These are phyloP conservation scores for Kurtzmaniella quercitrusa DNA, from an alignment of 1,139 yeast species.

Conservation along the genomic window DNA sequence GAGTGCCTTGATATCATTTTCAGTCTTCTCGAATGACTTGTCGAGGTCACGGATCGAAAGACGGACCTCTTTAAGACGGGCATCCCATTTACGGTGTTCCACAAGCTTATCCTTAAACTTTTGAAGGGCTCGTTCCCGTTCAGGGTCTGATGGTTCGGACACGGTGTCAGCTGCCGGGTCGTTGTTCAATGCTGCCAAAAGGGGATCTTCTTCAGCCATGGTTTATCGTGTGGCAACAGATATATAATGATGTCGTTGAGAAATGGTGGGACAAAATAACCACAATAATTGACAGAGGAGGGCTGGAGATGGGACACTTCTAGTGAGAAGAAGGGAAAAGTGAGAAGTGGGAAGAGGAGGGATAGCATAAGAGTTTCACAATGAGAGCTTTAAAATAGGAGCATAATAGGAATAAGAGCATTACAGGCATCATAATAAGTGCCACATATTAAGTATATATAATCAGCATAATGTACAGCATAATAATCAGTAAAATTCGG, in stretches of 20 bases:
- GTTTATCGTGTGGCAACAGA: neutral
- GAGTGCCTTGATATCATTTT: conserved; percentile 92
- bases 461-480: no score
- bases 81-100: conserved; percentile 95
- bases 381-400: no score
- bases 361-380: no score
- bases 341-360: no score
- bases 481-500: no score
- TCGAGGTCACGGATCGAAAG: conserved; percentile 81
- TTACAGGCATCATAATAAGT: no score
- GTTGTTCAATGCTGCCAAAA: conserved; percentile 62
- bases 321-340: no score
- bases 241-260: neutral
- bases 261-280: neutral
- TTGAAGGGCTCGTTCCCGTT: conserved; percentile 73
- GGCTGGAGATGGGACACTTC: no score
- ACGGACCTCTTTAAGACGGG: conserved; percentile 81
- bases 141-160: conserved; percentile 51
- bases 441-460: no score
- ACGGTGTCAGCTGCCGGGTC: conserved; percentile 22
- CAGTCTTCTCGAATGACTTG: conserved; percentile 85
- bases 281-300: no score
- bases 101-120: conserved; percentile 81
- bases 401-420: no score
- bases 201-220: conserved; percentile 61